Percentiles rank a stretch among this genome's conserved stretches.
These are phyloP conservation scores for Boletus rubescentipes DNA, from an alignment of 768 basidiomycete genomes.

Conservation along the genomic window DNA sequence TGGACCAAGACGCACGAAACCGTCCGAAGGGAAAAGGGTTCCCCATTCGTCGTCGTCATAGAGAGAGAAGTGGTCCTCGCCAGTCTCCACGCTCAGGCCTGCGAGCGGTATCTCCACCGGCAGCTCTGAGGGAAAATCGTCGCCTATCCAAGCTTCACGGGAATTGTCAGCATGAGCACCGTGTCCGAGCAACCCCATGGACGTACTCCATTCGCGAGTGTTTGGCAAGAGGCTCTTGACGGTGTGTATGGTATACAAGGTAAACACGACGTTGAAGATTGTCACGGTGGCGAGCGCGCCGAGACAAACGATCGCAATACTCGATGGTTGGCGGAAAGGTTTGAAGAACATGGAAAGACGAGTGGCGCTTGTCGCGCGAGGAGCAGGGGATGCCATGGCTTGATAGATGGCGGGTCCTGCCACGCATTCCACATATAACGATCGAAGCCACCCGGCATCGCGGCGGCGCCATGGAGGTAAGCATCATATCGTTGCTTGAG, in stretches of 20 bases:
- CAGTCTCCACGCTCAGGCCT: slow-evolving; percentile 27
- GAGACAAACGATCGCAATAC: slow-evolving; percentile 12
- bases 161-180: not conserved
- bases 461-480: not conserved
- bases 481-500: not conserved
- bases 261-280: slow-evolving; percentile 21
- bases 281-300: slow-evolving; percentile 22
- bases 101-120: slow-evolving; percentile 30
- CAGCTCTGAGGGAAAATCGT: slow-evolving; percentile 33
- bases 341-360: not conserved
- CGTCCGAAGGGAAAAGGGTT: slow-evolving; percentile 32
- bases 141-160: slow-evolving; percentile 26
- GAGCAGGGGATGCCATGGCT: slow-evolving; percentile 4
- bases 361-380: not conserved
- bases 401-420: not conserved
- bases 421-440: slow-evolving; percentile 1
- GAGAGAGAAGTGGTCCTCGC: slow-evolving; percentile 30
- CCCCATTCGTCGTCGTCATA: slow-evolving; percentile 38
- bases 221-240: slow-evolving; percentile 12
- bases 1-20: slow-evolving; percentile 36
- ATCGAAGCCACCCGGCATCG: not conserved
- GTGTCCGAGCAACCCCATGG: not conserved
- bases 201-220: slow-evolving; percentile 26
- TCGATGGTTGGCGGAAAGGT: not conserved
- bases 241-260: slow-evolving; percentile 18